Base-by-base conservation (phyloP, 2,329 filamentous ascomycete species). In the Stagonosporopsis chrysanthemi region DNA sequence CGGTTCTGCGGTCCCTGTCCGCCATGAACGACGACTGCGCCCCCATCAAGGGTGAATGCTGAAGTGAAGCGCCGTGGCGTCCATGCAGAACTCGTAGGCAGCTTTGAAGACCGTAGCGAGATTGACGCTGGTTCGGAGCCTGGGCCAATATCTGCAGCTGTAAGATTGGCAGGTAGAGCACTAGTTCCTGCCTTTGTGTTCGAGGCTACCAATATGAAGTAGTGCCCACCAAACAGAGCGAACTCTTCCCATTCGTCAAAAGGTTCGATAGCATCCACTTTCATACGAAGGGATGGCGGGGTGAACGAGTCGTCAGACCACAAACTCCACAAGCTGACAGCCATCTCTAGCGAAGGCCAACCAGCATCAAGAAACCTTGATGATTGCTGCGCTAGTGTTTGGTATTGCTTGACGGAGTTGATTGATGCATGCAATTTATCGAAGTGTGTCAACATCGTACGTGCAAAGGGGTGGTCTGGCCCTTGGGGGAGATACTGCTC, bases 161-260 rank as follows among this genome's bases (percentile, higher is more conserved):
- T 41, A 29, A 33, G n/a, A 26, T 22, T 31, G 39, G 35, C 41
- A 45, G 45, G 35, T 28, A 29, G 22, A 41, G 40, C 58, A 48
- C 51, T 58, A 41, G 63, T 33, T 58, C 43, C 36, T 52, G 56
- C 43, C 49, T 63, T 60, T 52, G 58, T 61, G 66, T 77, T 86
- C 39, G 79, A 82, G 14, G 91, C 91, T 19, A 86, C 81, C 8
- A 96, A 81, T 40, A 97, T 78, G 65, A 93, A 90, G 75, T 97
- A 96, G 75, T 97, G 93, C 31, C 88, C 87, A 2, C 86, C 87
- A 74, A 96, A 97, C 0, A 97, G 80, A 2, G 90, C 88, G 71
- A 97, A 92, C 69, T 97, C 94, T 75, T 98, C 94, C 92, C 92
- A 97, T 76, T 97, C 93, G 74, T 98, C 94, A 71, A 98, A 97